These are phyloP conservation scores for Phytopythium cucurbitacearum DNA, from an alignment of 352 stramenopile genomes.

Conservation along the genomic window DNA sequence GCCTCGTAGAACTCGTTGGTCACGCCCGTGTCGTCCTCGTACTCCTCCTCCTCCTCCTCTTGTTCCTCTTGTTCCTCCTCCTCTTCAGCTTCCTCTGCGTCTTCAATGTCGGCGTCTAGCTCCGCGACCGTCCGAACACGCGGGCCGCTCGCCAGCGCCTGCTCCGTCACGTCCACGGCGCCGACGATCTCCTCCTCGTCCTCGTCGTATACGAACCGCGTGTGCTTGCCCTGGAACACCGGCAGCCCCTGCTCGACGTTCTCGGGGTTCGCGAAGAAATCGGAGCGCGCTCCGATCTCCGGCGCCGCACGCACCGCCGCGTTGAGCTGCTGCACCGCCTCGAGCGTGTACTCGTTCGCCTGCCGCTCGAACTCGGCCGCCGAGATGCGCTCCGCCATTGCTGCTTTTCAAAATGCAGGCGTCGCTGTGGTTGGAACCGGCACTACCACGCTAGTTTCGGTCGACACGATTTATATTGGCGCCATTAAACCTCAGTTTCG, in stretches of 20 bases:
- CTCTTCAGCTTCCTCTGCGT: conserved; percentile 32
- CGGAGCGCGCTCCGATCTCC: conserved; percentile 41
- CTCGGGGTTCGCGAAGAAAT: conserved; percentile 57
- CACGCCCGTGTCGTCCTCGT: conserved; percentile 11
- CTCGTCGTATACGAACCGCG: conserved; percentile 76
- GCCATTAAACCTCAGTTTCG: no score
- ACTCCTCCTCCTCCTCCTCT: conserved; percentile 17
- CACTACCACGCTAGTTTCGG: background rate
- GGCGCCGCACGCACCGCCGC: conserved; percentile 44
- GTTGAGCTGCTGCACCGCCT: conserved; percentile 63
- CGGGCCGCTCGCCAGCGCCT: conserved; percentile 39
- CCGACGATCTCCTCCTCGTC: conserved; percentile 63
- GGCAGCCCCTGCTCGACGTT: conserved; percentile 59
- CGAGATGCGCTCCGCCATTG: conserved; percentile 37
- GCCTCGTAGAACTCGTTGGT: conserved; percentile 6
- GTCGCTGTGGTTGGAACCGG: background rate
- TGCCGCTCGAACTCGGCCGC: conserved; percentile 51
- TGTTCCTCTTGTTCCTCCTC: conserved; percentile 24
- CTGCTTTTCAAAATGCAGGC: background rate
- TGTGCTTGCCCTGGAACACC: conserved; percentile 78
- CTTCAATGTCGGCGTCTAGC: conserved; percentile 36
- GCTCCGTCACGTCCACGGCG: conserved; percentile 58
- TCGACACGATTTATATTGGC: no score
- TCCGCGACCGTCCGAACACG: conserved; percentile 61
- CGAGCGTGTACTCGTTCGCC: conserved; percentile 61